phyloP scores from a whole-genome alignment of 306 rosid species.

The Glycine tomentella region DNA sequence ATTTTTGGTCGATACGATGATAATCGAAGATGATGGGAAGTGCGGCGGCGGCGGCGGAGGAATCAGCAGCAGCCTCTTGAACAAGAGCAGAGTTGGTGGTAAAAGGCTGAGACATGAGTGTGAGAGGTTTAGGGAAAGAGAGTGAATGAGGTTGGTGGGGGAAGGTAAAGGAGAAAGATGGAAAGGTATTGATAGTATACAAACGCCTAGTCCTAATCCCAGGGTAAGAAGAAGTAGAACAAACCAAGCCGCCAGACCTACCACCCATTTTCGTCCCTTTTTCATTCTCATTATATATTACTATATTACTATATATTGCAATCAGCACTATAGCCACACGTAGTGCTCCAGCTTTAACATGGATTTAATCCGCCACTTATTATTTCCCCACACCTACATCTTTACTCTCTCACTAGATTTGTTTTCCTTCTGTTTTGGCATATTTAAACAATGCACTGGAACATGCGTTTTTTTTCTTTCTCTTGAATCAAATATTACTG shows the following conservation, averaged over 20 bases:
- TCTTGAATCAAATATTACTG: no score
- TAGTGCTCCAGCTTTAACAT: background rate
- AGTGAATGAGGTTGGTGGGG: background rate
- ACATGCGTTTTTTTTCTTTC: no score
- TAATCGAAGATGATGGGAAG: conserved; percentile 42
- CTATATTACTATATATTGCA: background rate
- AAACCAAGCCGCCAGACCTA: background rate
- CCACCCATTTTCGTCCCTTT: background rate
- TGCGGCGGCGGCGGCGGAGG: background rate
- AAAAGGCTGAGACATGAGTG: conserved; percentile 48
- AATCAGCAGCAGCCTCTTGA: background rate
- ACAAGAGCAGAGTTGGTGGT: background rate
- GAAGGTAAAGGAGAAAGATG: background rate
- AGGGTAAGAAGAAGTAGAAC: background rate
- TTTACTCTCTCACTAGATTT: no score
- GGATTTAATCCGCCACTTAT: no score
- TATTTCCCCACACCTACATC: no score
- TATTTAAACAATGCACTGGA: no score
- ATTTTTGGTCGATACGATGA: conserved; percentile 59
- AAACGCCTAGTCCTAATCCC: no score
- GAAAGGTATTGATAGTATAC: background rate
- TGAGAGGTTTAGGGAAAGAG: background rate
- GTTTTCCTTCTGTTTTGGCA: no score
- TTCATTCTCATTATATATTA: background rate
- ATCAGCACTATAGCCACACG: background rate